A percentile compares a stretch with the other conserved stretches of the same genome.
phyloP scores from a whole-genome alignment of 208 protist species.

The Sergeia podlipaevii region DNA sequence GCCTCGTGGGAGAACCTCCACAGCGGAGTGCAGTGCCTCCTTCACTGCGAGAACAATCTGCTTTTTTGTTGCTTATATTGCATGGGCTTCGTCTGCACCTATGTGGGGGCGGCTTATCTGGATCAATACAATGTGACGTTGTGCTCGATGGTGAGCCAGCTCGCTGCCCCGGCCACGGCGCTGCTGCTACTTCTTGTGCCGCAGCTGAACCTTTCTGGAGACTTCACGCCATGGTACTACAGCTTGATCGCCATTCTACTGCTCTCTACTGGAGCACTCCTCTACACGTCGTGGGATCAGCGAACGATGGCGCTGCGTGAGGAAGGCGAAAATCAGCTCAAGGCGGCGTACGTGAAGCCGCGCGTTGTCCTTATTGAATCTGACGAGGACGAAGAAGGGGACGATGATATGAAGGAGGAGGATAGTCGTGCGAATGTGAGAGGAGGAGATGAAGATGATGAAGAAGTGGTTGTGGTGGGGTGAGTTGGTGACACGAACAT shows the following conservation, averaged over 20 bases:
- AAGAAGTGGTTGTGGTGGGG: no score
- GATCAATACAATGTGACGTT: conserved; percentile 68
- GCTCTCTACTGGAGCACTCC: conserved; percentile 23
- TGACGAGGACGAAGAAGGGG: background rate
- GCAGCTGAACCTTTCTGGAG: conserved; percentile 32
- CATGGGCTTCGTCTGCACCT: conserved; percentile 40
- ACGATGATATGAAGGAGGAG: no score
- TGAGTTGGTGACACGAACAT: no score
- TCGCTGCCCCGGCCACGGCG: conserved; percentile 45
- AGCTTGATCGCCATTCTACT: conserved; percentile 28
- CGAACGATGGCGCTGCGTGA: no score
- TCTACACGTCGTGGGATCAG: conserved; percentile 58
- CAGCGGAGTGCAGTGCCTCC: conserved; percentile 8
- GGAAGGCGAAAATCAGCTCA: background rate
- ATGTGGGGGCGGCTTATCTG: conserved; percentile 48
- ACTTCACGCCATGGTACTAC: conserved; percentile 33
- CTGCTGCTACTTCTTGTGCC: conserved; percentile 40
- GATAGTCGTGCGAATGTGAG: no score
- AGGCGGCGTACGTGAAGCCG: background rate
- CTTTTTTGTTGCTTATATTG: conserved; percentile 40
- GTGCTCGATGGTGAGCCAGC: conserved; percentile 59
- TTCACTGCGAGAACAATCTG: conserved; percentile 27
- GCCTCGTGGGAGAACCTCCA: conserved; percentile 30
- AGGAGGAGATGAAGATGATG: no score
- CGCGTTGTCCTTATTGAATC: no score